These are phyloP conservation scores for Panicum miliaceum DNA, from an alignment of 176 grass and related monocot species.

Conservation along the genomic window DNA sequence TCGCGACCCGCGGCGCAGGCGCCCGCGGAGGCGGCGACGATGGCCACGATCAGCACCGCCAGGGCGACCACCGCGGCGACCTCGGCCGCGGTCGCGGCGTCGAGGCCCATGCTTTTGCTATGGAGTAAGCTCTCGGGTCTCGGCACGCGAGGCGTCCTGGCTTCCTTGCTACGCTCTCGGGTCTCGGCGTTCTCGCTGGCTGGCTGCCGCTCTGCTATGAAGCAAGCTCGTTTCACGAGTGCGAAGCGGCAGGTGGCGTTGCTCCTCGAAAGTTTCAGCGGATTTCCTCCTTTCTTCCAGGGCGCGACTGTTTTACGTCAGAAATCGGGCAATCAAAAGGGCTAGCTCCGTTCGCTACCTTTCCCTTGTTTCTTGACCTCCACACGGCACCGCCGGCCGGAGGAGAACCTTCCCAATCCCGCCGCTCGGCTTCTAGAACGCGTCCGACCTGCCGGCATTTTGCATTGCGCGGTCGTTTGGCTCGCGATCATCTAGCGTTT, in stretches of 20 bases:
- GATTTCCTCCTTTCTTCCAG: slow-evolving; percentile 1
- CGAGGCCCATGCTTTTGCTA: slow-evolving; percentile 5
- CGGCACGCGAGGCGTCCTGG: neutral
- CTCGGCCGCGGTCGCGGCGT: neutral
- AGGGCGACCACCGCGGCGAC: slow-evolving; percentile 20
- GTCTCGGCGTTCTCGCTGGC: neutral
- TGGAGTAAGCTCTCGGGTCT: neutral
- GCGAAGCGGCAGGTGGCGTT: no score
- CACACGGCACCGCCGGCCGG: neutral
- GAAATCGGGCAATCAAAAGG: neutral
- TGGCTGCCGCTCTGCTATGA: neutral
- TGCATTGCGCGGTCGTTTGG: neutral
- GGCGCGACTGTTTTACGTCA: neutral
- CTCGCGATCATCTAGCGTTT: no score
- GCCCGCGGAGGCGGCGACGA: neutral
- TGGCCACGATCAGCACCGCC: slow-evolving; percentile 29
- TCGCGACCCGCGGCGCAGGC: neutral
- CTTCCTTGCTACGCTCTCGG: neutral
- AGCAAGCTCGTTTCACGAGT: neutral
- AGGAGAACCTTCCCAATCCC: neutral
- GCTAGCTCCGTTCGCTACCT: neutral
- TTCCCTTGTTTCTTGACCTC: neutral
- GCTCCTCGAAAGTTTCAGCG: slow-evolving; percentile 33
- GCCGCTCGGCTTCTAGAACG: neutral
- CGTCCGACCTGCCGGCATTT: neutral